phyloP scores from a whole-genome alignment of 75 land plant genomes.

The Cunninghamia lanceolata region DNA sequence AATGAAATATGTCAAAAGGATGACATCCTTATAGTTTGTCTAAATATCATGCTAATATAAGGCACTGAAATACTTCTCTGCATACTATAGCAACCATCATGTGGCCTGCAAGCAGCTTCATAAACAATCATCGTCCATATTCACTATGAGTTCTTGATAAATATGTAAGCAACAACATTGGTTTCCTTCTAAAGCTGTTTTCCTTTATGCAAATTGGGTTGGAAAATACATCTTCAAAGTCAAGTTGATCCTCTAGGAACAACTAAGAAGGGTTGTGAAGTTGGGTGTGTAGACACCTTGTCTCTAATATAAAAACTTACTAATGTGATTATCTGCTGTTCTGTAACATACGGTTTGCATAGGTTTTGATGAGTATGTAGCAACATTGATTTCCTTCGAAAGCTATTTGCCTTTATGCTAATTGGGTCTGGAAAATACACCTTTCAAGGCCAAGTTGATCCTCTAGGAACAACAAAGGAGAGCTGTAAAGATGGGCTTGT shows the following conservation, averaged over 20 bases:
- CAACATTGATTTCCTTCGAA: not conserved
- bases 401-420: not conserved
- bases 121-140: not conserved
- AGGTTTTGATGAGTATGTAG: no score
- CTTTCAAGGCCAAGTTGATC: not conserved
- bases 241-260: not conserved
- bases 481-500: no score
- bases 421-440: not conserved
- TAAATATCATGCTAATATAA: not conserved
- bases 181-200: not conserved
- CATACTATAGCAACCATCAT: not conserved
- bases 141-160: not conserved
- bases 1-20: not conserved
- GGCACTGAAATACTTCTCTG: not conserved
- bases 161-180: not conserved
- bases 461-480: not conserved
- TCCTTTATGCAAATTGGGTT: not conserved
- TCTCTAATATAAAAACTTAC: not conserved
- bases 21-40: not conserved
- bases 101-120: not conserved
- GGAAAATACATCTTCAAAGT: not conserved
- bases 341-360: not conserved
- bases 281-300: not conserved
- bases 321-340: not conserved
- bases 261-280: not conserved